A percentile compares a stretch with the other conserved stretches of the same genome.
phyloP scores from a whole-genome alignment of 805 yeast species.

The Candida patagonica region DNA sequence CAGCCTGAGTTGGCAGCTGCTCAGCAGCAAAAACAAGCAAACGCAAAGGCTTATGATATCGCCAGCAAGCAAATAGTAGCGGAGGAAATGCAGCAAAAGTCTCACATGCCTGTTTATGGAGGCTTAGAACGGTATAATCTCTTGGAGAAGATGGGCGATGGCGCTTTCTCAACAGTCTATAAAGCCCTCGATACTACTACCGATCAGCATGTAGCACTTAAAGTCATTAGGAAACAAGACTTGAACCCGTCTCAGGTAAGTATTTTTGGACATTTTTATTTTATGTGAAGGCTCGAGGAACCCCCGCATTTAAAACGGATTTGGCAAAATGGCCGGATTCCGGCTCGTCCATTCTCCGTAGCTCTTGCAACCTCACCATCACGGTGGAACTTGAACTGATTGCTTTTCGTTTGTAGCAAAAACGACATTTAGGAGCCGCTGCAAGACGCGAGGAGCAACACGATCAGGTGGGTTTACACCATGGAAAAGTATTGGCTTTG shows the following conservation, averaged over 20 bases:
- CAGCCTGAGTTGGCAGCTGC: constrained; percentile 1
- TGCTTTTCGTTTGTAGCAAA: too few species aligned
- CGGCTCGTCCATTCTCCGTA: too few species aligned
- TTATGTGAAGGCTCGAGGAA: too few species aligned
- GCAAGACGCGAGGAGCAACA: constrained; percentile 4
- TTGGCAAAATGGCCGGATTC: too few species aligned
- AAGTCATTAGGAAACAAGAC: constrained; percentile 56
- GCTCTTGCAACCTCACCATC: too few species aligned
- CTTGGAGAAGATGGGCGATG: constrained; percentile 43
- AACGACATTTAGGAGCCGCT: constrained; percentile 9
- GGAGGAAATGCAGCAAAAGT: constrained; percentile 28
- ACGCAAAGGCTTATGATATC: constrained; percentile 23
- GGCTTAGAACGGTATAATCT: constrained; percentile 31
- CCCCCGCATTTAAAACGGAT: too few species aligned
- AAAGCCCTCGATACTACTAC: constrained; percentile 46
- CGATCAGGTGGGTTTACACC: constrained; percentile 9
- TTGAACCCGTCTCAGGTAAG: constrained; percentile 31
- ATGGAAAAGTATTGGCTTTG: not conserved
- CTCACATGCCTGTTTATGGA: constrained; percentile 28
- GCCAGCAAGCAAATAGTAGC: constrained; percentile 33
- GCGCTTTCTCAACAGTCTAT: constrained; percentile 85
- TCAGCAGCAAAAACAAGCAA: constrained; percentile 7
- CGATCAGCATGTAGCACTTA: constrained; percentile 55
- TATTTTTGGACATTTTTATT: constrained; percentile 3
- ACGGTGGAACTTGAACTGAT: too few species aligned